A percentile compares a stretch with the other conserved stretches of the same genome.
Evolutionary conservation across 148 eudicot species (phyloP).

Genomic region (Vaccinium myrtillus): DNA sequence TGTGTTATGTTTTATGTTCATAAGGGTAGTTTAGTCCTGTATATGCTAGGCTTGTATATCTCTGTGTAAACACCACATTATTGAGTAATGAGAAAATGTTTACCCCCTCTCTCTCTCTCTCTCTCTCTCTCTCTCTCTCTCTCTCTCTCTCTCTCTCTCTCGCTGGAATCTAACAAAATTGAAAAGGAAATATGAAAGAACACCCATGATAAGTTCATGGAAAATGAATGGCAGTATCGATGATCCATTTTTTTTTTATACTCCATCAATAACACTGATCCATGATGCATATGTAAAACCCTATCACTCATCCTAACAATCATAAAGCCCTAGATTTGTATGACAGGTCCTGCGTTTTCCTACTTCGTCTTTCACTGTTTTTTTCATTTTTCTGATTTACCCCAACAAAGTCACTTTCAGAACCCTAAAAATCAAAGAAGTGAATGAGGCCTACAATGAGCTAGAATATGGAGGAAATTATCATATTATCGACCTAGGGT

Average conservation of each 20-base stretch:
- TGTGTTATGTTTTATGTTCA: no score
- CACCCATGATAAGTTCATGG: not conserved
- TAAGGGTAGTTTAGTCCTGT: no score
- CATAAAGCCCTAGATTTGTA: not conserved
- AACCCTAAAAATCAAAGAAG: not conserved
- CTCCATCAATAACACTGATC: not conserved
- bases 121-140: no score
- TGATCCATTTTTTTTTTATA: no score
- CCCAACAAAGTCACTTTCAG: not conserved
- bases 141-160: no score
- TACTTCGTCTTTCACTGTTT: not conserved
- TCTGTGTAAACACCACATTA: no score
- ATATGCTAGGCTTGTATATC: no score
- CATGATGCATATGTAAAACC: not conserved
- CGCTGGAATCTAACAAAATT: no score
- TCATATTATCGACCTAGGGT: not conserved
- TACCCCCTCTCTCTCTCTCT: no score
- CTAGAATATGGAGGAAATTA: not conserved
- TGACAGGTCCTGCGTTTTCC: not conserved
- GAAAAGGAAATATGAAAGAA: not conserved
- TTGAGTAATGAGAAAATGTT: no score
- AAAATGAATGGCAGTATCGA: no score
- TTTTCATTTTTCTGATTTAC: not conserved
- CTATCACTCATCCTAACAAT: not conserved
- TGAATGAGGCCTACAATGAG: not conserved